Evolutionary conservation across 352 stramenopile genomes (phyloP).

Genomic region (Globisporangium acanthophoron): DNA sequence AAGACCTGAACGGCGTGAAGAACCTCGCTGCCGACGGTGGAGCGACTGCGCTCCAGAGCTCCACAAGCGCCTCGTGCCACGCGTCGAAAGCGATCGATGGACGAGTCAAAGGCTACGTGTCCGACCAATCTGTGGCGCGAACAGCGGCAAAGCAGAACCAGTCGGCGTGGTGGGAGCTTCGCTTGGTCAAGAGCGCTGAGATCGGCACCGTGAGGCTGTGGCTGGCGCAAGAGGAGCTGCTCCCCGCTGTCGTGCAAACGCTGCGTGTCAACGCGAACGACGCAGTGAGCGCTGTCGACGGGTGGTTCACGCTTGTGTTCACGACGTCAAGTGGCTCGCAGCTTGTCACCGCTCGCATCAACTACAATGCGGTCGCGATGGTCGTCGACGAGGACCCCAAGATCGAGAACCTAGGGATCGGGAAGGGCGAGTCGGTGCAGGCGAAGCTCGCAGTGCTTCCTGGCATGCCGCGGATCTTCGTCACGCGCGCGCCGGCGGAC

Average conservation of each 20-base stretch:
- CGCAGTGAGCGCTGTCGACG: constrained; percentile 24
- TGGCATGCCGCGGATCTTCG: constrained; percentile 30
- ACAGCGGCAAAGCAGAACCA: constrained; percentile 25
- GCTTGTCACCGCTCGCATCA: constrained; percentile 27
- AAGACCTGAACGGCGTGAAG: constrained; percentile 26
- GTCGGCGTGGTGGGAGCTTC: constrained; percentile 67
- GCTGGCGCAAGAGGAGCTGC: constrained; percentile 22
- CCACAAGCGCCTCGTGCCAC: constrained; percentile 41
- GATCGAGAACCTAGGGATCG: constrained; percentile 29
- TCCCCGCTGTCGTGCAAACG: constrained; percentile 22
- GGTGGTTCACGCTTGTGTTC: constrained; percentile 39
- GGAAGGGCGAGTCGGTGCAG: constrained; percentile 46
- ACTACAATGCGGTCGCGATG: constrained; percentile 54
- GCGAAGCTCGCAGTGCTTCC: constrained; percentile 38
- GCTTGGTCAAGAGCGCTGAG: constrained; percentile 29
- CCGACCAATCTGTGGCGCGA: constrained; percentile 42
- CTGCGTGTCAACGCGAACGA: constrained; percentile 31
- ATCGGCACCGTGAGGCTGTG: constrained; percentile 64
- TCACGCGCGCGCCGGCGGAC: constrained; percentile 38
- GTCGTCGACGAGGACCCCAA: constrained; percentile 39
- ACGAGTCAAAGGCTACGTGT: constrained; percentile 30
- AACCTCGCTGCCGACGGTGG: constrained; percentile 56
- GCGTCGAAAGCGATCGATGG: constrained; percentile 71
- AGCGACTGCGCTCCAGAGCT: constrained; percentile 60
- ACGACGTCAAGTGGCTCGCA: constrained; percentile 19